Base-by-base conservation (phyloP, 495 filamentous ascomycete genomes). In the Elasticomyces elasticus region DNA sequence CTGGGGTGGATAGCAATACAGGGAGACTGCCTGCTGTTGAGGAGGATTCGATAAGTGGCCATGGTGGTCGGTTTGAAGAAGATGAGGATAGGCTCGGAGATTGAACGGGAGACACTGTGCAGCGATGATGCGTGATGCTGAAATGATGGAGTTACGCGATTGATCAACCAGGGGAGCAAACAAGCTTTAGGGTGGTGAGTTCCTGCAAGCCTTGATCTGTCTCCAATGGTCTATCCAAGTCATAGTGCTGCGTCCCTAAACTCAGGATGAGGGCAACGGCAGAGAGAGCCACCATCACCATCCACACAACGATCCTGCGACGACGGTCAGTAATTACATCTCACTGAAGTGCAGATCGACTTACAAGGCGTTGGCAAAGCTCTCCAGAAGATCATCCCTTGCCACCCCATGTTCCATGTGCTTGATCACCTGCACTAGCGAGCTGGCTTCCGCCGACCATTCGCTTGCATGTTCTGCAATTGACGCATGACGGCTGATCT, bases 201-300 rank as follows among this genome's bases (percentile, higher is more conserved):
- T 72, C 65, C 55, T 59, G 54, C 42, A 66, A 66, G 0, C 65
- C 66, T 41, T 69, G 66, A 31, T 69, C 66, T 1, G 66, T 67
- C 55, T 66, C 66, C 23, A 66, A 49, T 26, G 55, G 61, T 22
- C 58, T 40, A 52, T 69, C 63, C 13, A 69, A 38, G 15, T 65
- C 43, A 41, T 60, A 60, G 9, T 72, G 72, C 64, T 76, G 62
- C 12, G 75, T 79, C 20, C 67, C 70, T 2, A 76, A 52, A 62
- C 77, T 82, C 19, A 72, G 46, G 31, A 76, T 13, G 57, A 78
- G 52, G 0, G 73, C 79, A 1, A 78, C 67, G 0, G 62, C 76
- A 0, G 70, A 68, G 13, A 83, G 66, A 0, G 64, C 79, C 59
- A 80, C 77, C 65, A 69, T 59, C 38, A 71, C 66, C 19, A 66